These are phyloP conservation scores for Flaveria bidentis DNA, from an alignment of 129 eudicot genomes.

Conservation along the genomic window DNA sequence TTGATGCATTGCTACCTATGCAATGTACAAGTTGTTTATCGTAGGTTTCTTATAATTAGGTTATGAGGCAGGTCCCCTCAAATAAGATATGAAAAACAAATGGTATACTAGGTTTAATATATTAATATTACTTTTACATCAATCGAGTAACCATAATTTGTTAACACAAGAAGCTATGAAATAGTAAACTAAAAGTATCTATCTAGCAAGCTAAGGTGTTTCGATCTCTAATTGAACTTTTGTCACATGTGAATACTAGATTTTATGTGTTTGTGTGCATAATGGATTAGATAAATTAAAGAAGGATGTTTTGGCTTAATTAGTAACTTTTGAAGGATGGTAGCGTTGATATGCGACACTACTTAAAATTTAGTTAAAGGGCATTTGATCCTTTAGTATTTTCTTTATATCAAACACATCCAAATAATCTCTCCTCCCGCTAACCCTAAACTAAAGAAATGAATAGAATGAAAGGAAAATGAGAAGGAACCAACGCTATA, in stretches of 20 bases:
- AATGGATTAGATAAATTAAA: too few relatives aligned
- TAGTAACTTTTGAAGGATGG: too few relatives aligned
- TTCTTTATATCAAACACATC: too few relatives aligned
- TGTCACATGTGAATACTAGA: neutral
- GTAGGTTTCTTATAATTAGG: constrained; percentile 33
- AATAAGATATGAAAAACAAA: constrained; percentile 16
- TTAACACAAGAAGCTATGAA: constrained; percentile 17
- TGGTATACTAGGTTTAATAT: neutral
- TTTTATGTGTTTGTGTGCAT: too few relatives aligned
- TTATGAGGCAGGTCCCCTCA: constrained; percentile 23
- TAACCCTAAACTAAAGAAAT: too few relatives aligned
- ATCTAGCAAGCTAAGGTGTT: neutral
- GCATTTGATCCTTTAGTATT: too few relatives aligned
- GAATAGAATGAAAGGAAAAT: too few relatives aligned
- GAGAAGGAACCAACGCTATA: too few relatives aligned
- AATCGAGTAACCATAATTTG: neutral
- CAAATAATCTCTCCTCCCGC: too few relatives aligned
- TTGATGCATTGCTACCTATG: constrained; percentile 41
- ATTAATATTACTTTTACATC: constrained; percentile 9
- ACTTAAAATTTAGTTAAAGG: too few relatives aligned
- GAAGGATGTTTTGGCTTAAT: too few relatives aligned
- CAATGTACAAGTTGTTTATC: constrained; percentile 33
- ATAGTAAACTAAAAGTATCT: neutral
- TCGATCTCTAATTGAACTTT: neutral
- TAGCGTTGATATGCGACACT: too few relatives aligned